Evolutionary conservation across 2,329 filamentous ascomycete genomes (phyloP).

Genomic region (Aspergillus quadricinctus): DNA sequence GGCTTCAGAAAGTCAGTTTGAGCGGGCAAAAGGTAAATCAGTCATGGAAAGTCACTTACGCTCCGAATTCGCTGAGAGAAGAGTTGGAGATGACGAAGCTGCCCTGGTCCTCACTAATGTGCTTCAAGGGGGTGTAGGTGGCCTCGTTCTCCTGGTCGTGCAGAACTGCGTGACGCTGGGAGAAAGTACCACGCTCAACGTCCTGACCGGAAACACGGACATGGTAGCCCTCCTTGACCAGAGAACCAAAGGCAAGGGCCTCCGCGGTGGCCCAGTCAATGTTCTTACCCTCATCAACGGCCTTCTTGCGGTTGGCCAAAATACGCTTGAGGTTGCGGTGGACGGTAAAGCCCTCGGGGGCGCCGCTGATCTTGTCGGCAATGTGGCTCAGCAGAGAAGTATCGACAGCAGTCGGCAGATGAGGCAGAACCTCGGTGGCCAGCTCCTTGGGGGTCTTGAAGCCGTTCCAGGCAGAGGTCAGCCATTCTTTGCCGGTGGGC

Average conservation of each 20-base stretch:
- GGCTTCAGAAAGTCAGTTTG: constrained; percentile 60
- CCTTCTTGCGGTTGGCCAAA: constrained; percentile 82
- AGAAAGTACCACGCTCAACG: constrained; percentile 99
- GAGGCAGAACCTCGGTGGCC: constrained; percentile 86
- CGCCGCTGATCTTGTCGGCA: constrained; percentile 70
- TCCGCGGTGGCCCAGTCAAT: constrained; percentile 98
- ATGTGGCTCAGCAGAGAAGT: constrained; percentile 72
- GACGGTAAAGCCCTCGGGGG: constrained; percentile 79
- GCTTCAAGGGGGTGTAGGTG: constrained; percentile 87
- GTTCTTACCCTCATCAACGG: constrained; percentile 82
- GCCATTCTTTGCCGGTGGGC: constrained; percentile 94
- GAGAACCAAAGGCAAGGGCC: constrained; percentile 86
- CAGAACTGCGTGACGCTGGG: constrained; percentile 92
- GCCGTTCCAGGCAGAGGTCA: constrained; percentile 97
- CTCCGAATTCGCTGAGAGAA: constrained; percentile 69
- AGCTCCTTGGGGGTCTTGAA: constrained; percentile 99
- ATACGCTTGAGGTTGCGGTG: constrained; percentile 98
- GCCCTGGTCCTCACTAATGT: constrained; percentile 85
- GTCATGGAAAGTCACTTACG: constrained; percentile 38
- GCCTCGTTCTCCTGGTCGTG: constrained; percentile 94
- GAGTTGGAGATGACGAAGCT: constrained; percentile 98
- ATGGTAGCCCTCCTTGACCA: constrained; percentile 91
- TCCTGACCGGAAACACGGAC: constrained; percentile 97
- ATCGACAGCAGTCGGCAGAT: constrained; percentile 80
- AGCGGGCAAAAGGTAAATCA: neutral